Conservation (phyloP, 441 rosid species). For the Metrosideros polymorpha region DNA sequence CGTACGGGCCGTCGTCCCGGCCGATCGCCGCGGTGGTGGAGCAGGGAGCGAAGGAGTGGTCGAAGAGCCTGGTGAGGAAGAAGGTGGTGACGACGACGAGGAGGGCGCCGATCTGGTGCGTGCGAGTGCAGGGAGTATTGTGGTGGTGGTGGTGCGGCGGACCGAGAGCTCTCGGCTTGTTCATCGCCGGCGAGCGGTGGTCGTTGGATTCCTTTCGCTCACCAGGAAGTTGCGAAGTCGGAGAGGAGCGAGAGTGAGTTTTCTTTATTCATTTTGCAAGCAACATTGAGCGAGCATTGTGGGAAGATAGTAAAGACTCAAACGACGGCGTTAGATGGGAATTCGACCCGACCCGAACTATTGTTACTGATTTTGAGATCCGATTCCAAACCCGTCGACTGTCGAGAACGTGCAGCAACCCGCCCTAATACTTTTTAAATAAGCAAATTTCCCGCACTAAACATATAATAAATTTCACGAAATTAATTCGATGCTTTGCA, state of each 20-base stretch:
- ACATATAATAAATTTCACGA: background rate
- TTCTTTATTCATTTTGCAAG: background rate
- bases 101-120: constrained; percentile 82
- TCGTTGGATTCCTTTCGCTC: background rate
- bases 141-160: constrained; percentile 17
- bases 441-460: background rate
- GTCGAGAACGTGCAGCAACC: background rate
- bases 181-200: constrained; percentile 9
- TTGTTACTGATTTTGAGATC: background rate
- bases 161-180: constrained; percentile 33
- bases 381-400: background rate
- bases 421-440: background rate
- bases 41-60: constrained; percentile 41
- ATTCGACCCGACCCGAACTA: background rate
- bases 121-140: constrained; percentile 58
- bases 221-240: background rate
- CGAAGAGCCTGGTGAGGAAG: constrained; percentile 71
- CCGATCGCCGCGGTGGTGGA: background rate
- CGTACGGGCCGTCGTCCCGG: background rate
- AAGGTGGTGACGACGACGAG: constrained; percentile 62
- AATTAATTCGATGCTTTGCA: background rate
- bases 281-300: background rate
- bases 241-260: background rate
- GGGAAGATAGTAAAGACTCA: background rate
- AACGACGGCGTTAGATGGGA: background rate